Evolutionary conservation across 169 alveolate species (phyloP).

Genomic region (Eimeria mitis): DNA sequence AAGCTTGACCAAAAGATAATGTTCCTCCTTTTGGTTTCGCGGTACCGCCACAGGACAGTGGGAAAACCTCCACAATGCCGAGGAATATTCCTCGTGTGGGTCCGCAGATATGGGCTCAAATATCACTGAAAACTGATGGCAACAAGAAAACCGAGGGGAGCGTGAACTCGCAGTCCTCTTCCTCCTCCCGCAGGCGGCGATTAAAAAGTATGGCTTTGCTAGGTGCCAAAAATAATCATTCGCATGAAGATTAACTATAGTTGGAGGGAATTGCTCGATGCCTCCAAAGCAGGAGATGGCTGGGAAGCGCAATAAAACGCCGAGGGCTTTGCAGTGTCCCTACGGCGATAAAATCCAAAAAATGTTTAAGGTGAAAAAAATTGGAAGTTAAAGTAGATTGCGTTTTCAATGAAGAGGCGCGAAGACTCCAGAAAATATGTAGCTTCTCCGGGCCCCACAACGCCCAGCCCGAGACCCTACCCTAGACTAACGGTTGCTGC

Average conservation of each 20-base stretch:
- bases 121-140: neutral
- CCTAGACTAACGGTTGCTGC: neutral
- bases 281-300: neutral
- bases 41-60: neutral
- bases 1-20: neutral
- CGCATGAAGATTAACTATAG: neutral
- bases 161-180: neutral
- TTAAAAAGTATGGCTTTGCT: neutral
- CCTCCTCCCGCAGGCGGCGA: neutral
- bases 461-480: neutral
- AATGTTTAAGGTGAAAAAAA: too few species aligned
- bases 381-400: neutral
- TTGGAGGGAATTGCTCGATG: neutral
- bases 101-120: neutral
- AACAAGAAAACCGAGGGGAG: neutral
- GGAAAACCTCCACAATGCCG: neutral
- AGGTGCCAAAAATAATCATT: neutral
- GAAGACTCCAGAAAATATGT: neutral
- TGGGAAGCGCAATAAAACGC: neutral
- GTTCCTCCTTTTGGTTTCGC: neutral
- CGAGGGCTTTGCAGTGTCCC: neutral
- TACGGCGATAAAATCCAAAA: neutral
- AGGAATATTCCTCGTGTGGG: neutral
- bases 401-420: neutral
- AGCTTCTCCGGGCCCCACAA: neutral